Conservation (phyloP, 306 rosid genomes). For the Dicorynia guianensis region DNA sequence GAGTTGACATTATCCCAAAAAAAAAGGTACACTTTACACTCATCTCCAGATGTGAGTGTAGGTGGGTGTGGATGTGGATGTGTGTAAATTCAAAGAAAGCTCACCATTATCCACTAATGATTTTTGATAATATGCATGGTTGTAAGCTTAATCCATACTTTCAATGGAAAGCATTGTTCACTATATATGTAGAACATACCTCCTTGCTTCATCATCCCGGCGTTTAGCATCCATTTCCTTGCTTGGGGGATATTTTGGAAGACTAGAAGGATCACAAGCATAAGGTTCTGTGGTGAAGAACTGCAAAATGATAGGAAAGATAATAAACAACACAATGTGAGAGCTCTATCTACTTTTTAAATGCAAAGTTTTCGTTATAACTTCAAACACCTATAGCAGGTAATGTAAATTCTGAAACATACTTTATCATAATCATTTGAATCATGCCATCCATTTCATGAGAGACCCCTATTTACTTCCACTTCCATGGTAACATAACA, state of each 20-base stretch:
- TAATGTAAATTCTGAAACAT: slow-evolving; percentile 15
- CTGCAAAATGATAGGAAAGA: slow-evolving; percentile 61
- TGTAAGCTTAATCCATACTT: slow-evolving; percentile 28
- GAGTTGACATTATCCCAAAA: slow-evolving; percentile 8
- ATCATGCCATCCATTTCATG: slow-evolving; percentile 28
- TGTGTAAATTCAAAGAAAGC: slow-evolving; percentile 5
- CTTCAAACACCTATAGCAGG: not conserved
- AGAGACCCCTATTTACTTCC: slow-evolving; percentile 4
- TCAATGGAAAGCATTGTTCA: slow-evolving; percentile 10
- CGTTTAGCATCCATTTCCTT: slow-evolving; percentile 95
- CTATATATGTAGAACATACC: slow-evolving; percentile 50
- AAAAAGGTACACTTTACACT: slow-evolving; percentile 23
- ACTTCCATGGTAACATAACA: slow-evolving; percentile 17
- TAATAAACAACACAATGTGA: slow-evolving; percentile 23
- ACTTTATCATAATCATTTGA: slow-evolving; percentile 28
- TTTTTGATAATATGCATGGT: slow-evolving; percentile 18
- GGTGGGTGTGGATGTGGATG: not conserved
- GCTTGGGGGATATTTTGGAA: slow-evolving; percentile 93
- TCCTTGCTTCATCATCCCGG: slow-evolving; percentile 84
- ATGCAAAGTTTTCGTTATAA: slow-evolving; percentile 22
- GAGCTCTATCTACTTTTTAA: not conserved
- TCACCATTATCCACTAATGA: not conserved
- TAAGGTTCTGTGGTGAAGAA: slow-evolving; percentile 84
- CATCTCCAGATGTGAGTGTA: not conserved
- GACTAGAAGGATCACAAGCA: slow-evolving; percentile 92